Evolutionary conservation across 2,329 filamentous ascomycete genomes (phyloP).

Genomic region (Penicillium sp.): DNA sequence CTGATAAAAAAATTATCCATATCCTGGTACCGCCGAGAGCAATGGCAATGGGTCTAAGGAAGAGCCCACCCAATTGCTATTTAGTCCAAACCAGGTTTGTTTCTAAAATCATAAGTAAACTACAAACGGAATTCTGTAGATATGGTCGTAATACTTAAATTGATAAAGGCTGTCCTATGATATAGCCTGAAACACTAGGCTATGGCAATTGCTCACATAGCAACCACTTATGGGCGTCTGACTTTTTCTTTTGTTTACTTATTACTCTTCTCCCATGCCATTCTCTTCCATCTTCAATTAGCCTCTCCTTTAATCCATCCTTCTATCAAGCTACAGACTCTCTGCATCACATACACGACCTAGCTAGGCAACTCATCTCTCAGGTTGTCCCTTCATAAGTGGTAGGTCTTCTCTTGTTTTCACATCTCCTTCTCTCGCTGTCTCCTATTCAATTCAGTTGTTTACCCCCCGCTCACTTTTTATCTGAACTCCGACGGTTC

Average conservation of each 20-base stretch:
- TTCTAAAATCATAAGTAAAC: not conserved
- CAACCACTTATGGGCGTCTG: not conserved
- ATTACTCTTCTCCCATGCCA: not conserved
- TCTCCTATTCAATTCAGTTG: not conserved
- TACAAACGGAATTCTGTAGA: too few relatives aligned
- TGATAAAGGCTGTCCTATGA: not conserved
- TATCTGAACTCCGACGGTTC: too few relatives aligned
- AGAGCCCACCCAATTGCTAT: not conserved
- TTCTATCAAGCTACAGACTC: not conserved
- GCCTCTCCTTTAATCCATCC: not conserved
- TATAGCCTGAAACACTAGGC: not conserved
- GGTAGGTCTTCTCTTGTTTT: not conserved
- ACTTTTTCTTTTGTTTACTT: not conserved
- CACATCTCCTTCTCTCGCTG: not conserved
- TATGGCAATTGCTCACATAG: not conserved
- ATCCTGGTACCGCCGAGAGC: too few relatives aligned
- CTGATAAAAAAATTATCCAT: conserved; percentile 28
- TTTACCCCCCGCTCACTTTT: not conserved
- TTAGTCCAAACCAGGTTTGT: not conserved
- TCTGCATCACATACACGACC: not conserved
- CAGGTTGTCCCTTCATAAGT: not conserved
- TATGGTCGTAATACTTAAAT: not conserved
- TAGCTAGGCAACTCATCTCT: not conserved
- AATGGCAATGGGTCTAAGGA: too few relatives aligned
- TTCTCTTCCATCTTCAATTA: not conserved